Conservation (phyloP, 495 filamentous ascomycete species). For the Durotheca rogersii region DNA sequence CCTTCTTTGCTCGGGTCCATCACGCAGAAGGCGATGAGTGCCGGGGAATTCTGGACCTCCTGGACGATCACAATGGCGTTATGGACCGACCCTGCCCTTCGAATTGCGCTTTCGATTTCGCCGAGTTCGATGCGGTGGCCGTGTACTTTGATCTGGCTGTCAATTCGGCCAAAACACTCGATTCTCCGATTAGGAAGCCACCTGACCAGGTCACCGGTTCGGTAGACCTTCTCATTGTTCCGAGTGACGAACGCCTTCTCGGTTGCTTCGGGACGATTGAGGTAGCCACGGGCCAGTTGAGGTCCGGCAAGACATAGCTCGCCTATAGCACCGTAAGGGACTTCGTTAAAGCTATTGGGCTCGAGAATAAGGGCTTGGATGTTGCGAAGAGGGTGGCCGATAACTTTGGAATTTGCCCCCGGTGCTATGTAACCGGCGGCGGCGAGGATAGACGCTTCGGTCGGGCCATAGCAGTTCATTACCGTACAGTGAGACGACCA, state of each 20-base stretch:
- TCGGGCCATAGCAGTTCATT: slow-evolving; percentile 29
- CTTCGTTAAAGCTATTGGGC: neutral
- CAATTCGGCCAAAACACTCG: slow-evolving; percentile 23
- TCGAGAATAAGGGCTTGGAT: neutral
- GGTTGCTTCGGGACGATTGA: slow-evolving; percentile 64
- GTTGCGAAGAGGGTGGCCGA: neutral
- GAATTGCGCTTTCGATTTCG: slow-evolving; percentile 49
- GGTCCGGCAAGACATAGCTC: neutral
- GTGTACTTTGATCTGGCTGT: slow-evolving; percentile 43
- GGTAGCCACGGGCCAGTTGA: slow-evolving; percentile 56
- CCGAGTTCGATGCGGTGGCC: slow-evolving; percentile 45
- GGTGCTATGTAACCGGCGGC: neutral
- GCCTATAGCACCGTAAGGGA: neutral
- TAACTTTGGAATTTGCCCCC: neutral
- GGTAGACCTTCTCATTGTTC: slow-evolving; percentile 44
- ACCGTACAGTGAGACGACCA: slow-evolving; percentile 21
- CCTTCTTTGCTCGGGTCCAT: neutral
- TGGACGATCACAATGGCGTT: slow-evolving; percentile 23
- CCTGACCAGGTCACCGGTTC: slow-evolving; percentile 60
- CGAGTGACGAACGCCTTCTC: slow-evolving; percentile 47
- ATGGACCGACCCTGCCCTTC: slow-evolving; percentile 28
- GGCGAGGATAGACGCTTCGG: slow-evolving; percentile 19
- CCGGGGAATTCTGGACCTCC: neutral
- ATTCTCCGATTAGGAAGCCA: slow-evolving; percentile 40
- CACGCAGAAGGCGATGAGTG: neutral